Evolutionary conservation across 768 basidiomycete genomes (phyloP), one percentile per base, ranked within the genome.

Genomic region (Tremella yokohamensis): DNA sequence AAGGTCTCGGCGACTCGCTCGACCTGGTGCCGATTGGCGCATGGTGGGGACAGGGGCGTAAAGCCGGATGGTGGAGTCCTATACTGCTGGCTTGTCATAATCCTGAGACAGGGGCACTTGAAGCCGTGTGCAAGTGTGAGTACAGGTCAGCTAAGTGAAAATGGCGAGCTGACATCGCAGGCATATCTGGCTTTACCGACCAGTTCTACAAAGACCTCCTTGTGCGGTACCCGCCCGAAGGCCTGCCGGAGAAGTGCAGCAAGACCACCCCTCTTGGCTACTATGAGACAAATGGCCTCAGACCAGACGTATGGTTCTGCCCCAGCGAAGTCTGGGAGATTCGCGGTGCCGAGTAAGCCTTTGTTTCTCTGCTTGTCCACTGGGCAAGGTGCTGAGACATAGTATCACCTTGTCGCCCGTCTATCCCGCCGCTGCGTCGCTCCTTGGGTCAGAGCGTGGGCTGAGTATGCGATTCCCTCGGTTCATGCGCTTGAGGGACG

Each of bases 41-140:
- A 44, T 93, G 89, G 88, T 84, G 90, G 78, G 91, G 90, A 48
- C 87, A 85, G 70, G 92, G 92, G 29, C 79, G 90, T 37, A 96
- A 94, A 78, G 86, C 85, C 15, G 82, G 83, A 48, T 94, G 91
- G 92, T 96, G 89, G 88, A 88, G 86, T 63, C 91, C 91, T 1
- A 83, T 94, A 64, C 79, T 96, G 4, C 80, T 93, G 45, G 90
- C 85, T 13, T 77, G 87, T 40, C 86, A 87, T 82, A 85, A 91
- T 68, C 77, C 83, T 19, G 79, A 81, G 57, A 79, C 78, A 8
- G 87, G 84, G 25, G 81, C 78, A 55, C 77, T 85, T 54, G 84
- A 89, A 44, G 90, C 87, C 1, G 82, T 92, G 16, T 90, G 89
- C 75, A 93, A 96, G 76, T 90, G 88, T 80, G 88, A 90, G 85